Evolutionary conservation across 2,329 filamentous ascomycete species (phyloP).

Genomic region (Pseudogymnoascus destructans): DNA sequence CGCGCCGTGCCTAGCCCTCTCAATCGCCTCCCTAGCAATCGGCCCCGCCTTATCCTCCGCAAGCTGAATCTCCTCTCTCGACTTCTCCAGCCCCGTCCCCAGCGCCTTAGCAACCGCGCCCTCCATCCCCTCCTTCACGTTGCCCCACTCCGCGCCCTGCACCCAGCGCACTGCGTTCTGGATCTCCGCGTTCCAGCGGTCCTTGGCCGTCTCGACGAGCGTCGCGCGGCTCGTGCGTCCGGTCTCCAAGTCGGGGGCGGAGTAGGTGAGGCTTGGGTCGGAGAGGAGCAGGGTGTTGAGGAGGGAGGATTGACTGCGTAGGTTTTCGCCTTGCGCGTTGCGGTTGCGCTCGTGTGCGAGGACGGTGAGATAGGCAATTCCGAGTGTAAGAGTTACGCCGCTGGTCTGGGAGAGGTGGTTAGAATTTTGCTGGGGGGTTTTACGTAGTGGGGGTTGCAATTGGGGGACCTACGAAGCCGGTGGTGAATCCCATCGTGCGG

Average conservation of each 20-base stretch:
- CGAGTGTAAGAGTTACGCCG: slow-evolving; percentile 63
- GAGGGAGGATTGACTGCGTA: slow-evolving; percentile 43
- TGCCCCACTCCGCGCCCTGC: slow-evolving; percentile 52
- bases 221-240: slow-evolving; percentile 39
- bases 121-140: slow-evolving; percentile 46
- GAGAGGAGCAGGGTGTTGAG: slow-evolving; percentile 36
- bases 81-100: slow-evolving; percentile 23
- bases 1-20: slow-evolving; percentile 29
- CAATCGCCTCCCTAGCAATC: slow-evolving; percentile 27
- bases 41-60: slow-evolving; percentile 25
- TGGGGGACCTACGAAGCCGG: slow-evolving; percentile 52
- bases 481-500: slow-evolving; percentile 53
- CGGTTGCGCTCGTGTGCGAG: slow-evolving; percentile 58
- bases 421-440: slow-evolving; percentile 11
- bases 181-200: slow-evolving; percentile 65
- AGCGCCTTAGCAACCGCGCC: slow-evolving; percentile 31
- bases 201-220: slow-evolving; percentile 56
- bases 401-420: slow-evolving; percentile 42
- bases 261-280: slow-evolving; percentile 29
- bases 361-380: slow-evolving; percentile 57
- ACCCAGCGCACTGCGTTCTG: slow-evolving; percentile 52
- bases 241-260: slow-evolving; percentile 35
- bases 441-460: neutral
- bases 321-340: slow-evolving; percentile 40
- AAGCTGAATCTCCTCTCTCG: slow-evolving; percentile 21